Conservation (phyloP, 768 basidiomycete species). For the Termitomyces sp. region DNA sequence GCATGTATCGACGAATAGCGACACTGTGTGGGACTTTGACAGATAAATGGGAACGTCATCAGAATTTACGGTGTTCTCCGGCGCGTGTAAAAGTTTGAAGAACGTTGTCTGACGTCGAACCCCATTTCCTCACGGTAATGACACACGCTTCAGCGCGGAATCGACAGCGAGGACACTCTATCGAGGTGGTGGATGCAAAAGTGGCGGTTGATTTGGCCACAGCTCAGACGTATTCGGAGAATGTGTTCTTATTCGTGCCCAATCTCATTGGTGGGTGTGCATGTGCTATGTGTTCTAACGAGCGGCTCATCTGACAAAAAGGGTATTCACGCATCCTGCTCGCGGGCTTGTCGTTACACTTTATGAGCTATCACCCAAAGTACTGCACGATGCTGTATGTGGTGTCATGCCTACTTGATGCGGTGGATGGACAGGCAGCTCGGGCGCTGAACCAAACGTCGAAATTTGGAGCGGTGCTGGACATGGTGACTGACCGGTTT, state of each 20-base stretch:
- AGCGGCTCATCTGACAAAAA: constrained; percentile 24
- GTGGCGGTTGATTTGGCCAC: constrained; percentile 85
- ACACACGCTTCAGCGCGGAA: constrained; percentile 28
- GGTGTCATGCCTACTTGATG: constrained; percentile 90
- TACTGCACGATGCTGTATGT: constrained; percentile 87
- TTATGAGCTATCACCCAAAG: constrained; percentile 94
- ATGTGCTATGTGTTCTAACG: constrained; percentile 1
- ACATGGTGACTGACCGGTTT: constrained; percentile 99
- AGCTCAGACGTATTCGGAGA: constrained; percentile 84
- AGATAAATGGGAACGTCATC: constrained; percentile 11
- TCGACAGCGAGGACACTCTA: constrained; percentile 45
- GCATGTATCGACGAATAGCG: no score
- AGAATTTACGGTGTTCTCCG: constrained; percentile 15
- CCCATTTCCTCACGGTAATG: constrained; percentile 16
- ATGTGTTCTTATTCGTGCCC: constrained; percentile 95
- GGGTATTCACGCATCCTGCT: constrained; percentile 90
- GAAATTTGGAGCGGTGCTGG: constrained; percentile 95
- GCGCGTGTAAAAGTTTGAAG: constrained; percentile 14
- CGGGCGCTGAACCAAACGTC: constrained; percentile 85
- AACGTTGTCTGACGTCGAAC: neutral
- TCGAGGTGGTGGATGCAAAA: constrained; percentile 78
- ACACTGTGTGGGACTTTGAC: neutral
- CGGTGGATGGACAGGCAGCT: constrained; percentile 91
- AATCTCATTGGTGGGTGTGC: constrained; percentile 82
- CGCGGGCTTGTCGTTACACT: constrained; percentile 83